Evolutionary conservation across 306 rosid species (phyloP), one percentile per base, ranked within the genome.

Genomic region (Parietaria judaica): DNA sequence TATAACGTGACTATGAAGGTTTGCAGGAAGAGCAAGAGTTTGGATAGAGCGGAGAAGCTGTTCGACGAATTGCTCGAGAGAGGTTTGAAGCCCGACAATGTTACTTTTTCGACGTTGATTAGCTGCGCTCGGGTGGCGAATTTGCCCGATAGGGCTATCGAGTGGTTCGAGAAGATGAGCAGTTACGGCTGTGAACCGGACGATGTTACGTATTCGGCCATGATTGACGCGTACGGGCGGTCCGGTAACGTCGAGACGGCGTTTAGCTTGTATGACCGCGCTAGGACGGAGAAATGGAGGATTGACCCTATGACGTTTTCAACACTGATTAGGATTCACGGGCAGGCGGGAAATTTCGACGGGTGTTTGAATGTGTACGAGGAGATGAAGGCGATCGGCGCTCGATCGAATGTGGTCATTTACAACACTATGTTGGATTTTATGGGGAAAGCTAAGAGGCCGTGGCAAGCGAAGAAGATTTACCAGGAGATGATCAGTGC

Each of bases 381-480:
- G 73, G 98, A 91, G 67, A 91, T 91, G 96, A 86, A 84, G 77
- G 82, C 69, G 49, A 76, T 86, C 45, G 97, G 94, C 65, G 82
- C 60, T 56, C 85, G 74, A 71, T 80, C 88, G 5, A 86, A 72
- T 14, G 43, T 82, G 72, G 84, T 70, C 16, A 67, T 67, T 6
- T 88, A 79, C 75, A 88, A 92, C 63, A 72, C 80, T 74, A 63
- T 92, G 72, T 70, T 92, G 72, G 85, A 76, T 77, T 87, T 81
- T 58, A 81, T 88, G 89, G 86, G 85, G 58, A 79, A 71, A 66
- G 94, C 94, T 51, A 88, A 66, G 78, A 82, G 83, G 70, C 83
- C 95, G 3, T 75, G 78, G 85, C 89, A 84, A 67, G 86, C 78
- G n/a, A 84, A 86, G 79, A 68, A 62, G 57, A 76, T 88, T 72